Conservation (phyloP, 2,329 filamentous ascomycete genomes). For the Mycosphaerella sp. region DNA sequence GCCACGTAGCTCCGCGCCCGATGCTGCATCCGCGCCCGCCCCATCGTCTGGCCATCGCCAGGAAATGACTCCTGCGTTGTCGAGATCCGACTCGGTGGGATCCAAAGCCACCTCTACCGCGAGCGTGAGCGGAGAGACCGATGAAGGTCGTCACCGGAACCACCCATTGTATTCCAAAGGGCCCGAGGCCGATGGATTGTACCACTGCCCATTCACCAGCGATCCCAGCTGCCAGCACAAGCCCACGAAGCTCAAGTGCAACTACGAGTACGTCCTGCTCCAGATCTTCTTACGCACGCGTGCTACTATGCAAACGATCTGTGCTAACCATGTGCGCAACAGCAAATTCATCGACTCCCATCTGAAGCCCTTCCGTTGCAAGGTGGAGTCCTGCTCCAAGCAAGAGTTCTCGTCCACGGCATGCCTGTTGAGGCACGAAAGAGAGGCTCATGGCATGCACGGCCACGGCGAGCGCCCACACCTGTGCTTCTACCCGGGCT, state of each 20-base stretch:
- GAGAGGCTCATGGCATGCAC: slow-evolving; percentile 92
- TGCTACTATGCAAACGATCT: slow-evolving; percentile 2
- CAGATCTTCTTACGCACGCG: slow-evolving; percentile 11
- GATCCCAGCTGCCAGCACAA: slow-evolving; percentile 72
- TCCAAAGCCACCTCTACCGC: slow-evolving; percentile 12
- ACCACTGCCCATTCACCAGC: slow-evolving; percentile 82
- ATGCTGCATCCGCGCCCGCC: slow-evolving; percentile 3
- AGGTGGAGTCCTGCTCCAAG: slow-evolving; percentile 73
- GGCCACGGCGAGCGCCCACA: slow-evolving; percentile 90
- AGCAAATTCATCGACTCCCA: slow-evolving; percentile 98
- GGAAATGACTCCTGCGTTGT: slow-evolving; percentile 6
- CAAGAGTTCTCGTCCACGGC: slow-evolving; percentile 91
- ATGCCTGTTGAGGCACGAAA: slow-evolving; percentile 87
- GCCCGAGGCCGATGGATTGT: slow-evolving; percentile 67
- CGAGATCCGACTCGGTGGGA: slow-evolving; percentile 2
- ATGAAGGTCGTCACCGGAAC: slow-evolving; percentile 37
- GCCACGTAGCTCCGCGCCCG: slow-evolving; percentile 14
- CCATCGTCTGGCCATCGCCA: slow-evolving; percentile 8
- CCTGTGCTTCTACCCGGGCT: slow-evolving; percentile 79
- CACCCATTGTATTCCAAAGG: slow-evolving; percentile 65
- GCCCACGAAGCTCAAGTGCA: slow-evolving; percentile 95
- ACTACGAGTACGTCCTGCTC: slow-evolving; percentile 74
- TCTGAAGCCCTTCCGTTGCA: slow-evolving; percentile 93
- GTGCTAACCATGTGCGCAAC: slow-evolving; percentile 24
- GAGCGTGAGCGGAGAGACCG: slow-evolving; percentile 21